These are phyloP conservation scores for Hypericum perforatum DNA, from an alignment of 345 rosid species.

Conservation along the genomic window DNA sequence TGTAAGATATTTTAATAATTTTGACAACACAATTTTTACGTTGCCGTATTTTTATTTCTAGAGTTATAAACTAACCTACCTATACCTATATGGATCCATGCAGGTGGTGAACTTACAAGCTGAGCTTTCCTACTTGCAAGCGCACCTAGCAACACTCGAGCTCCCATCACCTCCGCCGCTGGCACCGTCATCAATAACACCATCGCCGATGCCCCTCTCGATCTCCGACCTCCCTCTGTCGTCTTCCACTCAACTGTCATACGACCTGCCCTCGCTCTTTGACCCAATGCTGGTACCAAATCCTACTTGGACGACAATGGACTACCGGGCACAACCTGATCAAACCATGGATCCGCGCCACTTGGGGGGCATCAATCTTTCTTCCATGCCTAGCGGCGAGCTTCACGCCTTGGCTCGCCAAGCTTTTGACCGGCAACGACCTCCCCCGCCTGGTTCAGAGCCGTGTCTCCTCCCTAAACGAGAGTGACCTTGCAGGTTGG, in stretches of 20 bases:
- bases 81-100: too few relatives aligned
- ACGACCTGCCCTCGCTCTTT: constrained; percentile 59
- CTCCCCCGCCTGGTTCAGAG: constrained; percentile 36
- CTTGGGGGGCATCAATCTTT: constrained; percentile 26
- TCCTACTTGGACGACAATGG: constrained; percentile 36
- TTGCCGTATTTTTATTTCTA: too few relatives aligned
- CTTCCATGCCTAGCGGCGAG: constrained; percentile 38
- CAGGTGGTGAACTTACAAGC: constrained; percentile 27
- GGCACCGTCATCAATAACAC: constrained; percentile 14
- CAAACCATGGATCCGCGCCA: constrained; percentile 54
- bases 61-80: too few relatives aligned
- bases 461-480: constrained; percentile 35
- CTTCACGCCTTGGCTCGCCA: constrained; percentile 79
- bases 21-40: too few relatives aligned
- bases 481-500: constrained; percentile 4
- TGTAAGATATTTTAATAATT: too few relatives aligned
- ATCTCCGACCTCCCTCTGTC: constrained; percentile 48
- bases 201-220: constrained; percentile 42
- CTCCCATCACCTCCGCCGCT: constrained; percentile 20
- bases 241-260: constrained; percentile 40
- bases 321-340: background rate
- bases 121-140: constrained; percentile 20
- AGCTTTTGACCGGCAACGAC: constrained; percentile 55
- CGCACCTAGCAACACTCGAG: constrained; percentile 19
- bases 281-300: constrained; percentile 47